Conservation (phyloP, 768 basidiomycete genomes). For the Leccinum truebloodii region DNA sequence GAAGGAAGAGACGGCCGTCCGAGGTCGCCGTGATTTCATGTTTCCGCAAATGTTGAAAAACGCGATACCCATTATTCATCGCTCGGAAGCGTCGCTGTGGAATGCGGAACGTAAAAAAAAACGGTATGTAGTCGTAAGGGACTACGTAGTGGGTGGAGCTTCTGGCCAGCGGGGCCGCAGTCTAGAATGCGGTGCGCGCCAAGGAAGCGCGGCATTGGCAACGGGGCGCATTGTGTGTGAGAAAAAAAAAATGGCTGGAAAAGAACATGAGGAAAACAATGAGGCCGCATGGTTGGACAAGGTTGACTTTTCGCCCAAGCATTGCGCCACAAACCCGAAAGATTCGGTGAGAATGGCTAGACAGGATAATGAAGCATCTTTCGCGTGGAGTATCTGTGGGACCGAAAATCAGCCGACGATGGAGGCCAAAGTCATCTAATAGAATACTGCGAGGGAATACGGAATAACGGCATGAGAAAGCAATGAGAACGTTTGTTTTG, state of each 20-base stretch:
- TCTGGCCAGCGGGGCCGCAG: slow-evolving; percentile 9
- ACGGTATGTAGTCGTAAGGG: slow-evolving; percentile 4
- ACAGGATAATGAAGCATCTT: not conserved
- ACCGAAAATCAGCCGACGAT: not conserved
- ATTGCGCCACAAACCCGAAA: slow-evolving; percentile 18
- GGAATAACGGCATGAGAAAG: not conserved
- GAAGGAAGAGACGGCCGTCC: slow-evolving; percentile 3
- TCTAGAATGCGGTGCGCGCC: slow-evolving; percentile 11
- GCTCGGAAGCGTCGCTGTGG: slow-evolving; percentile 4
- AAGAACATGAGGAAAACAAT: not conserved
- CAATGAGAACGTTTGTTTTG: not conserved
- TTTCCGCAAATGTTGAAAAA: not conserved
- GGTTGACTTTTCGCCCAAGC: slow-evolving; percentile 1
- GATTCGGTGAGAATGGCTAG: not conserved
- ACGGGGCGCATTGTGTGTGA: not conserved
- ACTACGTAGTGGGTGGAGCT: slow-evolving; percentile 11
- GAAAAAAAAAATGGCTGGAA: not conserved
- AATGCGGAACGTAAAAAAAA: slow-evolving; percentile 2
- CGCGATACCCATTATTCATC: not conserved
- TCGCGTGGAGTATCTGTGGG: not conserved
- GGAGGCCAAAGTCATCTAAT: not conserved
- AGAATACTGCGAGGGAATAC: not conserved
- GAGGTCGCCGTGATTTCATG: not conserved
- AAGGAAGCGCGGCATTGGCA: slow-evolving; percentile 3
- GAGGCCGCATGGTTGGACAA: slow-evolving; percentile 1